Evolutionary conservation across 129 eudicot genomes (phyloP).

Genomic region (Mikania micrantha): DNA sequence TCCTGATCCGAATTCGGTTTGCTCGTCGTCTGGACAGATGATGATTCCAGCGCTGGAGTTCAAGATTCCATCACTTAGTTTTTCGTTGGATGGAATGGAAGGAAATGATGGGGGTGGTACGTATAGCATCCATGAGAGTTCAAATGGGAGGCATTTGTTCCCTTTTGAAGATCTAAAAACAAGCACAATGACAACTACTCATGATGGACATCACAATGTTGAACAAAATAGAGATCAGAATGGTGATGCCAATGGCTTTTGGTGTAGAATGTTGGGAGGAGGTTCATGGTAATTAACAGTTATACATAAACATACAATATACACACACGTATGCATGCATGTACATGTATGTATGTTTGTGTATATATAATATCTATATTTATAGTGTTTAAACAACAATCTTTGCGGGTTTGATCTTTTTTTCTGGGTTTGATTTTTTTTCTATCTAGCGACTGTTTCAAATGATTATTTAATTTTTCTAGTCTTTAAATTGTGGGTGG

Average conservation of each 20-base stretch:
- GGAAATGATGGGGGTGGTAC: conserved; percentile 20
- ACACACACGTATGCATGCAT: conserved; percentile 2
- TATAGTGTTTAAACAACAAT: conserved; percentile 16
- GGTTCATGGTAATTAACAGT: conserved; percentile 61
- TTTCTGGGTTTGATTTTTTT: conserved; percentile 20
- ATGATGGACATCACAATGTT: conserved; percentile 21
- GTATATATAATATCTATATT: conserved; percentile 10
- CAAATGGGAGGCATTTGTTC: conserved; percentile 59
- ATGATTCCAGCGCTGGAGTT: conserved; percentile 45
- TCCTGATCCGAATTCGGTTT: conserved; percentile 34
- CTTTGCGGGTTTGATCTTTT: conserved; percentile 23
- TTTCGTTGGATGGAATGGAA: conserved; percentile 65
- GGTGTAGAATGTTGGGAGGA: conserved; percentile 82
- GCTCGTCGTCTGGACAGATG: conserved; percentile 28
- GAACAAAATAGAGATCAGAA: conserved; percentile 42
- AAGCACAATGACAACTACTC: conserved; percentile 27
- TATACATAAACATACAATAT: neutral
- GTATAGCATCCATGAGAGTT: conserved; percentile 34
- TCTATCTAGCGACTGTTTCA: neutral
- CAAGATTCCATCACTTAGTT: conserved; percentile 46
- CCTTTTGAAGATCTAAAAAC: conserved; percentile 78
- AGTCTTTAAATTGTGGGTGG: conserved; percentile 33
- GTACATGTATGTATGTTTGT: neutral
- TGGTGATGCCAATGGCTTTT: conserved; percentile 63
- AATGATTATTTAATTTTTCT: conserved; percentile 9